Base-by-base conservation (phyloP, 345 rosid species). In the Citrus cavaleriei region DNA sequence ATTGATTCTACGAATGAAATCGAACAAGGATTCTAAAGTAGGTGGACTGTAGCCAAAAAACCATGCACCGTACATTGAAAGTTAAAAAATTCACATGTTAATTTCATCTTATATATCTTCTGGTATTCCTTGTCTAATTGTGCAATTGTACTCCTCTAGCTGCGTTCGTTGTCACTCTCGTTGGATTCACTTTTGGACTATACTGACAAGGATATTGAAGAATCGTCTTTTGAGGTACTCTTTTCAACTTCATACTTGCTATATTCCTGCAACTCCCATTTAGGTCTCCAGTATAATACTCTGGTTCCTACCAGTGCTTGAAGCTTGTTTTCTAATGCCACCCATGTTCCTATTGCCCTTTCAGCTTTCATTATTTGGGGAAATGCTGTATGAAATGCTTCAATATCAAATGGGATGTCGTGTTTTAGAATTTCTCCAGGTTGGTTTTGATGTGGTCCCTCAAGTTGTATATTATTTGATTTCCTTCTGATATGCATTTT, bases 341-440 rank as follows among this genome's bases (percentile, higher is more conserved):
- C 71, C 55, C 70, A 27, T 72, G 59, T 72, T 69, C 46, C 27
- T 49, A 4, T 13, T 76, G 19, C 27, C 65, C 73, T 76, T 86
- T 88, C 91, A 95, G 99, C 86, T 96, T 75, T 93, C 99, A 24
- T 80, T 96, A 86, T 97, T 97, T 90, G 98, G 97, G 5, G 98
- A 97, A 85, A 81, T 94, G 13, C 84, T 97, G 28, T 90, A 87
- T 83, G 99, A 97, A 87, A 92, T 92, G 98, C 93, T 97, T 73
- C 98, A 97, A 83, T 85, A 91, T 86, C 94, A 94, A 89, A 97
- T 94, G 98, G 98, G 98, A 71, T 90, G 86, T 77, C 91, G 93
- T 55, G 83, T 97, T 70, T 86, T 91, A 63, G 76, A 85, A 55
- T 97, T 94, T 90, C 93, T 97, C 76, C 90, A 89, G 98, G 98